Base-by-base conservation (phyloP, 768 basidiomycete genomes). In the Cyclocybe cylindracea region DNA sequence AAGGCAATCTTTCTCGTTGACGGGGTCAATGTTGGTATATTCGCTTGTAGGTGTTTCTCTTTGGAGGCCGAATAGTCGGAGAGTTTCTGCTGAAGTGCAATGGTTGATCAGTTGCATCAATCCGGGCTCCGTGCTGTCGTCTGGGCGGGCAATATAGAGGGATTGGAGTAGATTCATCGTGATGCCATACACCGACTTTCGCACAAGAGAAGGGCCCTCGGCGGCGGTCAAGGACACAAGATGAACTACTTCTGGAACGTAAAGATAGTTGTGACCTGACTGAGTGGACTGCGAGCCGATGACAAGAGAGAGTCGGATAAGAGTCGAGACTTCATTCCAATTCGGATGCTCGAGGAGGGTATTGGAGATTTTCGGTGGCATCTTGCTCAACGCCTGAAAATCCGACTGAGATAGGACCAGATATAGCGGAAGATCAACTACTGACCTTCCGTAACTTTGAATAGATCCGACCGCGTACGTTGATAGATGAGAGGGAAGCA, bases 101-200 rank as follows among this genome's bases (percentile, higher is more conserved):
- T 86, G 80, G 31, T 82, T 79, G 57, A 93, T 79, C 2, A 93
- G 67, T 41, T 74, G 69, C 45, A 82, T 77, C 16, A 95, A 70
- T 37, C 84, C 82, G 1, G 85, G 73, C 10, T 78, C 78, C 24
- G 75, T 73, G n/a, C 80, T 65, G 37, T 89, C 87, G 31, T 87
- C 84, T 13, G 78, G 70, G 38, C 79, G 76, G 11, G 79, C 69
- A 43, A 83, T 70, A 68, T 85, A 86, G 10, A 95, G 69, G 0
- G 87, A 82, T 56, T 95, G 94, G 13, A 95, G 69, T 34, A 92
- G 77, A 66, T 94, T 94, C 68, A 93, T 79, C 54, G 91, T 70
- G 35, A 90, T 79, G 7, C 89, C 93, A 62, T 91, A 92, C 37
- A 91, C 82, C 4, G 90, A 87, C 55, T 87, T 87, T 18, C 94